A percentile compares a stretch with the other conserved stretches of the same genome.
phyloP scores from a whole-genome alignment of 495 filamentous ascomycete genomes.

The Penicillium egyptiacum region DNA sequence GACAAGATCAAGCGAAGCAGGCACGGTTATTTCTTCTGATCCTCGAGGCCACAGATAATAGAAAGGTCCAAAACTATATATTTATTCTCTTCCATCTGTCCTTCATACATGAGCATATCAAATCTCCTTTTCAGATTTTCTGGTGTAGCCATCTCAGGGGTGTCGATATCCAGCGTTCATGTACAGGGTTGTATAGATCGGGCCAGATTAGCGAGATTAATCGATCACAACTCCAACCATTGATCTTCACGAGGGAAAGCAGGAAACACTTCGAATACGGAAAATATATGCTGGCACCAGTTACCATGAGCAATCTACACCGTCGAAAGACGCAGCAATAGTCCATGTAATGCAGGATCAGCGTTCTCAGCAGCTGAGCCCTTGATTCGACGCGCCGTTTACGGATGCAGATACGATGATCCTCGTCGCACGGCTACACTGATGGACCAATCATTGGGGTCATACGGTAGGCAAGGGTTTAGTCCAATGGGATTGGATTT shows the following conservation, averaged over 20 bases:
- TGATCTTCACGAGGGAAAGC: constrained; percentile 15
- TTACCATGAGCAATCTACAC: not conserved
- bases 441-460: constrained; percentile 8
- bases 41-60: constrained; percentile 4
- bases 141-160: not conserved
- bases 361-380: not conserved
- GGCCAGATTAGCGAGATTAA: constrained; percentile 17
- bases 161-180: not conserved
- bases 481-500: not conserved
- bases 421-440: not conserved
- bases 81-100: not conserved
- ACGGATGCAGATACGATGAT: constrained; percentile 8
- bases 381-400: constrained; percentile 21
- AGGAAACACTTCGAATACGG: not conserved
- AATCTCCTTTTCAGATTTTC: not conserved
- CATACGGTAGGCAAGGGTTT: not conserved
- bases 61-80: not conserved
- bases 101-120: not conserved
- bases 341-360: constrained; percentile 17
- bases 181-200: constrained; percentile 14
- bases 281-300: not conserved
- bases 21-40: constrained; percentile 13
- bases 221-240: constrained; percentile 2
- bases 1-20: constrained; percentile 14
- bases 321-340: not conserved